phyloP scores from a whole-genome alignment of 768 basidiomycete species.

The Lyophyllum shimeji region DNA sequence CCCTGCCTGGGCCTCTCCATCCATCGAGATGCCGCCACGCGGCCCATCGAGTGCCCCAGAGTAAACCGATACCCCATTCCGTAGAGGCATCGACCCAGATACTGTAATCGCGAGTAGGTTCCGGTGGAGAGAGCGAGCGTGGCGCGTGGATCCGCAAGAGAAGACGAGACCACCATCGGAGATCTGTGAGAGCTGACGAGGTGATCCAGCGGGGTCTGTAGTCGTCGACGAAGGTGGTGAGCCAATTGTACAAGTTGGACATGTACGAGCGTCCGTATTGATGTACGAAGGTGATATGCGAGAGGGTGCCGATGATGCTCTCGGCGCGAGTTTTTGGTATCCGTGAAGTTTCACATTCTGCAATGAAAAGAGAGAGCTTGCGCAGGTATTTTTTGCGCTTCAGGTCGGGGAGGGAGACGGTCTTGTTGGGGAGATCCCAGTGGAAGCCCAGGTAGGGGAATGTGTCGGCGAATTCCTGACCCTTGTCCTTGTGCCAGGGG shows the following conservation, averaged over 20 bases:
- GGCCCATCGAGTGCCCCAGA: not conserved
- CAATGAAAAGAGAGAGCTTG: not conserved
- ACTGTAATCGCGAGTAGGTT: not conserved
- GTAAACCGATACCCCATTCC: not conserved
- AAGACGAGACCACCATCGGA: not conserved
- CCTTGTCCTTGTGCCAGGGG: not conserved
- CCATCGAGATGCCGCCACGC: not conserved
- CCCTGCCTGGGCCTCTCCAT: not conserved
- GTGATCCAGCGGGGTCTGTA: not conserved
- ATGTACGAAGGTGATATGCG: not conserved
- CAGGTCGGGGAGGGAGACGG: not conserved
- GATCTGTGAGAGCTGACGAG: not conserved
- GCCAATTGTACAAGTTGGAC: not conserved
- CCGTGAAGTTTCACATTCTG: not conserved
- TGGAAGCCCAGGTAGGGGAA: not conserved
- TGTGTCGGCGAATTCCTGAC: not conserved
- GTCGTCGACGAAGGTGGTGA: not conserved
- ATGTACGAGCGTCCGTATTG: not conserved
- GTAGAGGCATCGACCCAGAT: not conserved
- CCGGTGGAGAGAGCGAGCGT: not conserved
- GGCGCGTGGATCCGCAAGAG: not conserved
- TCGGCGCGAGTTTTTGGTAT: not conserved
- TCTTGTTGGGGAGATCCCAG: not conserved
- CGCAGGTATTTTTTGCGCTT: not conserved
- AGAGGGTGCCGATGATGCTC: not conserved